Percentiles rank a stretch among this genome's conserved stretches.
phyloP scores from a whole-genome alignment of 1,284 basidiomycete genomes.

The Cryptococcus sp. region DNA sequence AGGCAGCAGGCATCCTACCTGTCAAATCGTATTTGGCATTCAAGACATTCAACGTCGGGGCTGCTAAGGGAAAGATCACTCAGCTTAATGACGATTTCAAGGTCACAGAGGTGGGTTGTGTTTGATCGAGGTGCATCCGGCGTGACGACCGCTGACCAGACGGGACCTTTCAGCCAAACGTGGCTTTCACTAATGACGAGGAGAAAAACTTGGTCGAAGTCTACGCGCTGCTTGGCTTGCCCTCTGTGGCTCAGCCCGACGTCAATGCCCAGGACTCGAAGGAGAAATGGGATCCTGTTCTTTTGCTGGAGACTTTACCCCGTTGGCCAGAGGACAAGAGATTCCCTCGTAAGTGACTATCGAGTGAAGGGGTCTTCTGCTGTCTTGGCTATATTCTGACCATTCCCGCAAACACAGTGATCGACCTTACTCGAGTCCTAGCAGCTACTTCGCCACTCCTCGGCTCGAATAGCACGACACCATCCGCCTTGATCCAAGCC shows the following conservation, averaged over 20 bases:
- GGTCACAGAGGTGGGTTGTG: conserved; percentile 54
- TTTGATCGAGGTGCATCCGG: conserved; percentile 30
- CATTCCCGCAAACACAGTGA: conserved; percentile 59
- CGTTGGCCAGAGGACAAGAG: conserved; percentile 78
- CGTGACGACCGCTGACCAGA: background rate
- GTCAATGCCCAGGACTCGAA: conserved; percentile 22
- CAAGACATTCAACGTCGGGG: conserved; percentile 83
- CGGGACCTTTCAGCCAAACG: conserved; percentile 60
- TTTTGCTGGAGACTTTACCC: conserved; percentile 66
- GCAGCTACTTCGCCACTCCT: conserved; percentile 63
- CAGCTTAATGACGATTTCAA: conserved; percentile 76
- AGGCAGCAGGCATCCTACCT: conserved; percentile 49
- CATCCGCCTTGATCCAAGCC: conserved; percentile 65
- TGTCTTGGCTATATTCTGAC: background rate
- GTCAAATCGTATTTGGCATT: conserved; percentile 65
- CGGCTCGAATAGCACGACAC: conserved; percentile 57
- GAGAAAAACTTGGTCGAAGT: conserved; percentile 64
- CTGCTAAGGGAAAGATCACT: conserved; percentile 79
- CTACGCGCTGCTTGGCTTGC: conserved; percentile 65
- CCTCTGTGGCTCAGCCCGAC: conserved; percentile 54
- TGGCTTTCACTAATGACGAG: conserved; percentile 72
- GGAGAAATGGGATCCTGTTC: conserved; percentile 61
- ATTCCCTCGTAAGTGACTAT: conserved; percentile 69
- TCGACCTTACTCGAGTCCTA: conserved; percentile 82
- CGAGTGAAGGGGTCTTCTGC: background rate